Evolutionary conservation across 2,329 filamentous ascomycete species (phyloP), one percentile per base, ranked within the genome.

Genomic region (Fonsecaea nubica): DNA sequence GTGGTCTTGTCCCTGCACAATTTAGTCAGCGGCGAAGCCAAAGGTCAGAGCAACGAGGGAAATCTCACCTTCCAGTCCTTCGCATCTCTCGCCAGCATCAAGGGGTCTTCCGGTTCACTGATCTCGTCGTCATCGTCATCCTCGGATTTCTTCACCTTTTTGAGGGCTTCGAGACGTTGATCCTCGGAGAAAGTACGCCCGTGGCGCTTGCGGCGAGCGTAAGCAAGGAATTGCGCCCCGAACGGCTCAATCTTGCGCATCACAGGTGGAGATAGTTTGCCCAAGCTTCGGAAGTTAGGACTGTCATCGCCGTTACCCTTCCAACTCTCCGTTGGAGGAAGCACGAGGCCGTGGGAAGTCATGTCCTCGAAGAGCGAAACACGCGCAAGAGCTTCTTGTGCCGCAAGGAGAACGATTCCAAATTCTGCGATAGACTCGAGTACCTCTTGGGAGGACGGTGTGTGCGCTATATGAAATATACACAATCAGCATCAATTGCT

Each of bases 181-280:
- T 99, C 95, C 83, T 99, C 94, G 76, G 92, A 96, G 83, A 99
- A 99, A 59, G 95, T 99, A 77, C 95, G 93, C 85, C 96, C 92
- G 83, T 98, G 93, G 72, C 93, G 91, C 81, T 86, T 87, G 82
- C 88, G 91, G 77, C 95, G 93, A 75, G 95, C 95, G n/a, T 53
- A 61, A 33, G 58, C 58, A n/a, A 61, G 89, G 85, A 97, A 99
- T 84, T 97, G 92, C 80, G 95, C 94, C 74, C 95, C 95, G 73
- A 98, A 92, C 62, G 95, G 93, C 85, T 98, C 95, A 75, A 99
- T 89, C 78, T 91, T 94, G 77, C 95, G 90, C 83, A 93, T 89
- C 58, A 89, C 90, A 45, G 92, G 88, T 71, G 86, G 82, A 69
- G 91, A 93, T 70, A 98, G 85, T 74, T 88, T 84, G 75, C 90